Percentiles rank a stretch among this genome's conserved stretches.
phyloP scores from a whole-genome alignment of 345 rosid genomes.

The Lepidium africanum region DNA sequence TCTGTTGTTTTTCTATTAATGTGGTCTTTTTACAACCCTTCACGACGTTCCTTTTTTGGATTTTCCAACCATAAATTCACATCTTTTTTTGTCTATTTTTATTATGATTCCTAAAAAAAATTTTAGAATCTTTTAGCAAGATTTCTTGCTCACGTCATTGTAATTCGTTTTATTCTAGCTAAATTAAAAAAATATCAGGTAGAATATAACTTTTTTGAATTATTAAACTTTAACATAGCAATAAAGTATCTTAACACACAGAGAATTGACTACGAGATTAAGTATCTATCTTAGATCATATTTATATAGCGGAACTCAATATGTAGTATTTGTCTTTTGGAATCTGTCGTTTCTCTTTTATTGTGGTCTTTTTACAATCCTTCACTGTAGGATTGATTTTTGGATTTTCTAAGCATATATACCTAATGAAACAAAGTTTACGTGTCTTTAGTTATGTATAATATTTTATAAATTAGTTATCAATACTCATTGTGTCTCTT shows the following conservation, averaged over 20 bases:
- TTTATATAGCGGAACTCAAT: too few relatives aligned
- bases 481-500: too few relatives aligned
- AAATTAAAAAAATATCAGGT: background rate
- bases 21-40: background rate
- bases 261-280: too few relatives aligned
- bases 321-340: too few relatives aligned
- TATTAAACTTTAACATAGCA: conserved; percentile 2
- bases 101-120: background rate
- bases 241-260: background rate
- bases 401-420: too few relatives aligned
- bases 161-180: background rate
- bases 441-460: too few relatives aligned
- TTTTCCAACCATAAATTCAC: background rate
- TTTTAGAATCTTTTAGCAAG: background rate
- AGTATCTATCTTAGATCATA: too few relatives aligned
- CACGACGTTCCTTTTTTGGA: conserved; percentile 7
- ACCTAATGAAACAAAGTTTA: too few relatives aligned
- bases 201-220: background rate
- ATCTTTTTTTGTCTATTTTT: background rate
- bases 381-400: too few relatives aligned
- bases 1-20: background rate
- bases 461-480: too few relatives aligned
- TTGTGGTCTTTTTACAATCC: too few relatives aligned
- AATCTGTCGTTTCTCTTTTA: too few relatives aligned
- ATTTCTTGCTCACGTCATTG: background rate